Evolutionary conservation across 305 asterid genomes (phyloP), one percentile per base, ranked within the genome.

Genomic region (Striga hermonthica): DNA sequence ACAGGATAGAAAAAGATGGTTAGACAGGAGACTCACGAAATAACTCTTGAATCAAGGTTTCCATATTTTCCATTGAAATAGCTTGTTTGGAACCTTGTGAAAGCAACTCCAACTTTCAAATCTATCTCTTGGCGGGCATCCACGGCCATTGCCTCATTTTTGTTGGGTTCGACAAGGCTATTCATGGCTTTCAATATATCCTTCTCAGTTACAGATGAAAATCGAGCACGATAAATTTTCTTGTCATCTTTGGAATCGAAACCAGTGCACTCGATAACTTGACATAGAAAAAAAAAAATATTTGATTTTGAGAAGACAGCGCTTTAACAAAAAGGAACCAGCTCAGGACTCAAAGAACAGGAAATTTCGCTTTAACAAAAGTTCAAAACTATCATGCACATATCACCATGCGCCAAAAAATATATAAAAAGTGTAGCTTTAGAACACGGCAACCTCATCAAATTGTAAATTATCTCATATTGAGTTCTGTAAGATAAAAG

Each of bases 71-170:
- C 97, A 64, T 88, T 88, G 86, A 90, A 90, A 83, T 80, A 87
- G 77, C 92, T 77, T 9, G 97, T 90, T 74, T 90, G 97, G 71
- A 87, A 90, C 68, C 97, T 81, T 50, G 97, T 90, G 80, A 90
- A 90, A 77, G 97, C 84, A 72, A 90, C 95, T 74, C 97, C 97
- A 77, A 90, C 97, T 87, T 90, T 90, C 86, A 90, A 81, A 82
- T 90, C 97, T 70, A 90, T 90, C 81, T 90, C 95, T 75, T 90
- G 97, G 67, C 95, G 97, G 60, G 95, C 92, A 81, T 90, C 97
- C 64, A 90, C 97, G 55, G 95, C 91, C 76, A 87, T 62, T 64
- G 97, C 86, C 83, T 90, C 97, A 67, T 90, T 84, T 74, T 82
- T 79, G 81, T 90, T 86, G 55, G 97, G 95, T 73, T 78, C 84